Base-by-base conservation (phyloP, 495 filamentous ascomycete species). In the Annulohypoxylon moriforme region DNA sequence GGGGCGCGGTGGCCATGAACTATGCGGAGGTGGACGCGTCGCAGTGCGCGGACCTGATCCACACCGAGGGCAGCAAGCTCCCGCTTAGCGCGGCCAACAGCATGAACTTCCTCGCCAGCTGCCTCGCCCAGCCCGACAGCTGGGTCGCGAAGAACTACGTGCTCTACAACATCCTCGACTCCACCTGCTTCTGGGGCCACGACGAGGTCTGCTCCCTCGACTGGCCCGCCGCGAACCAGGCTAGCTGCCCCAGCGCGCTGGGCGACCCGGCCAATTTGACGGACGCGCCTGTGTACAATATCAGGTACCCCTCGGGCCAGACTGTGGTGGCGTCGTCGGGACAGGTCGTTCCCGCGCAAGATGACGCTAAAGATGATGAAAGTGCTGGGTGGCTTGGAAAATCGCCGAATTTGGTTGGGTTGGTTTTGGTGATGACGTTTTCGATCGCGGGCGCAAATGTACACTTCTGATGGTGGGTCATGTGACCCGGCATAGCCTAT, bases 61-160 rank as follows among this genome's bases (percentile, higher is more conserved):
- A 80, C 72, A 84, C 83, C 56, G 67, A 79, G 34, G 79, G 72
- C 25, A 38, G 67, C 69, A 85, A 82, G 75, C 71, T 85, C 27
- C 83, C 83, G 4, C 79, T 85, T 11, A 83, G 81, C 74, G 83
- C 82, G 3, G 68, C 82, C 31, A 85, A 85, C 75, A 85, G 83
- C 71, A 85, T 85, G 79, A 83, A 84, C 38, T 85, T 78, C 44
- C 66, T 85, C 3, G 78, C 80, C 14, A 81, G 77, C 70, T 85
- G 83, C 60, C 79, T 85, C 11, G 72, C 62, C 2, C 69, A 76
- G 50, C 76, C 67, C 16, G 78, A 81, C 55, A 83, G 70, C 66
- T 84, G 81, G 81, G 78, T 84, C 10, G 81, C 69, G 22, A 74
- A 75, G 60, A 82, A 84, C 69, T 74, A 82, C 74, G 44, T 79